Percentiles rank a stretch among this genome's conserved stretches.
Conservation (phyloP, 768 basidiomycete species). For the Lentinula detonsa region DNA sequence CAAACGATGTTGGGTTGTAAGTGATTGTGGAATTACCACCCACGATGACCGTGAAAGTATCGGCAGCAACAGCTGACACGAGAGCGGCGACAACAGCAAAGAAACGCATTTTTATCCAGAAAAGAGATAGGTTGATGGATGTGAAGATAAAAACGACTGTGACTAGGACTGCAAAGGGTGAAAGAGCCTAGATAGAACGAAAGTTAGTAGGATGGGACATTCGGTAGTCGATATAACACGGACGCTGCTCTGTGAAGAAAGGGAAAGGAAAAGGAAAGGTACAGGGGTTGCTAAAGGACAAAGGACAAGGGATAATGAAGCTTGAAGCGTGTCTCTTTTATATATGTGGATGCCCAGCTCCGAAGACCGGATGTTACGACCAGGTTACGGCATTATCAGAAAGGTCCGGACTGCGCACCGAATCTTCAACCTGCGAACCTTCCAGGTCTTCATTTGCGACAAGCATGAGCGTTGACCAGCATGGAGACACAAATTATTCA, state of each 20-base stretch:
- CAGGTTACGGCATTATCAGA: not conserved
- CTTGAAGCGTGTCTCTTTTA: not conserved
- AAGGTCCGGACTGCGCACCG: no score
- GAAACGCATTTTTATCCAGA: constrained; percentile 11
- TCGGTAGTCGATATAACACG: constrained; percentile 1
- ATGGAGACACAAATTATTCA: no score
- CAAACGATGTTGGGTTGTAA: constrained; percentile 18
- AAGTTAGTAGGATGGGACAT: not conserved
- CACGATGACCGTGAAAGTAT: constrained; percentile 25
- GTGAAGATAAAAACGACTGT: constrained; percentile 11
- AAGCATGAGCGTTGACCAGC: no score
- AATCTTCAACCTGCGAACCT: no score
- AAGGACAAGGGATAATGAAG: not conserved
- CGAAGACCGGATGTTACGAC: not conserved
- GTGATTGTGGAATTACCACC: constrained; percentile 20
- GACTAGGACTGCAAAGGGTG: constrained; percentile 11
- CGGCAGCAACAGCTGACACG: constrained; percentile 21
- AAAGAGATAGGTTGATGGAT: constrained; percentile 8
- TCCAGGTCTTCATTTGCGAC: no score
- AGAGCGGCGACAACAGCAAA: constrained; percentile 18
- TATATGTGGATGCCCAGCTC: not conserved
- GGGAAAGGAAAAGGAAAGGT: constrained; percentile 10
- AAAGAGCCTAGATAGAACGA: constrained; percentile 16
- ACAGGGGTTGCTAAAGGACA: not conserved
- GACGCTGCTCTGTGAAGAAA: constrained; percentile 25